These are phyloP conservation scores for Tanacetum coccineum DNA, from an alignment of 129 eudicot genomes.

Conservation along the genomic window DNA sequence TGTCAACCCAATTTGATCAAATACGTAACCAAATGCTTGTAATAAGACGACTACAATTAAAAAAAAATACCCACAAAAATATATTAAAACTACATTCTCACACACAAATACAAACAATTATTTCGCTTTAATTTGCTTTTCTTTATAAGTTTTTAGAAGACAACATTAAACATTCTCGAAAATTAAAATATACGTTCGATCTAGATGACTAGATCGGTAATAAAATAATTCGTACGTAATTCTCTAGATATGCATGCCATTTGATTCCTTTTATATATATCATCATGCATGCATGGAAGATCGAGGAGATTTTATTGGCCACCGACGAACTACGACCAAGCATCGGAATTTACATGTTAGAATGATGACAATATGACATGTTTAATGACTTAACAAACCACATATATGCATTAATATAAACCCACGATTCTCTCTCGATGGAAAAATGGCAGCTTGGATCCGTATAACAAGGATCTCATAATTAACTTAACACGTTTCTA, in stretches of 20 bases:
- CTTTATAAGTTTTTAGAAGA: no score
- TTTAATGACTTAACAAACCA: constrained; percentile 13
- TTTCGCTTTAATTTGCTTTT: no score
- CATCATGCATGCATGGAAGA: neutral
- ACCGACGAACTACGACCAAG: constrained; percentile 26
- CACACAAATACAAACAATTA: no score
- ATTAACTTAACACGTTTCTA: constrained; percentile 33
- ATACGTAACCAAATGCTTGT: no score
- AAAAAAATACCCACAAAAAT: no score
- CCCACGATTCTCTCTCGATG: constrained; percentile 40
- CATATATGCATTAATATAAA: constrained; percentile 25
- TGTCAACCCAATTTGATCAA: no score
- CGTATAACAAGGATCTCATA: constrained; percentile 42
- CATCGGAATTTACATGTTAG: constrained; percentile 22
- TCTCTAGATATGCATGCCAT: neutral
- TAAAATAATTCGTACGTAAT: no score
- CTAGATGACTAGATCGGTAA: no score
- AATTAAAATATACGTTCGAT: no score
- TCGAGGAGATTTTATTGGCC: constrained; percentile 1
- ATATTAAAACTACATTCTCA: no score
- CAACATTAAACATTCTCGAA: no score
- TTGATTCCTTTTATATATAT: neutral
- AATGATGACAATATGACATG: constrained; percentile 30
- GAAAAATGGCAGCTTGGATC: constrained; percentile 40
- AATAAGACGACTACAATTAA: no score